These are phyloP conservation scores for Plasmodium relictum DNA, from an alignment of 169 alveolate species.

Conservation along the genomic window DNA sequence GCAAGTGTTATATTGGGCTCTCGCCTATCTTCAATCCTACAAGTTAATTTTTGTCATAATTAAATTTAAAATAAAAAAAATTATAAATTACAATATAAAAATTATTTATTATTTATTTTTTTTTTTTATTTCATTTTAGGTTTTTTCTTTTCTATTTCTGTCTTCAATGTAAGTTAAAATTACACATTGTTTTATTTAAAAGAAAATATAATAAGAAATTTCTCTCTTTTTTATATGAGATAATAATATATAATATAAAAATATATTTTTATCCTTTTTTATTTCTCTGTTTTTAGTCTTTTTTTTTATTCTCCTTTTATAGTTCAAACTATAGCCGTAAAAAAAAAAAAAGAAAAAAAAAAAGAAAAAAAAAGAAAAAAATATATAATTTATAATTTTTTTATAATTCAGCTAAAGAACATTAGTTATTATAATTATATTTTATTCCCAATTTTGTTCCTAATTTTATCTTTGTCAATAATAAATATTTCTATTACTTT, in stretches of 20 bases:
- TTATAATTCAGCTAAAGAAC: slow-evolving; percentile 46
- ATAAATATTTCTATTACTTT: slow-evolving; percentile 43
- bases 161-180: slow-evolving; percentile 54
- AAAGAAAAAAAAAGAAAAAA: background rate
- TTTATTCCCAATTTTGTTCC: slow-evolving; percentile 51
- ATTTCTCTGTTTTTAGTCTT: slow-evolving; percentile 23
- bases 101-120: background rate
- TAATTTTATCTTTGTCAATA: slow-evolving; percentile 61
- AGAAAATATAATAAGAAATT: background rate
- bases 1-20: slow-evolving; percentile 76
- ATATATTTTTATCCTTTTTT: background rate
- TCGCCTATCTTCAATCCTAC: slow-evolving; percentile 51
- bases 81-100: background rate
- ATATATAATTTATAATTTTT: background rate
- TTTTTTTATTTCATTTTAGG: slow-evolving; percentile 27
- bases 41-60: slow-evolving; percentile 16
- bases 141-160: slow-evolving; percentile 59
- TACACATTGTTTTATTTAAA: slow-evolving; percentile 9
- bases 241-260: no score
- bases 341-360: slow-evolving; percentile 9
- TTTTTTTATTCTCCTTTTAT: slow-evolving; percentile 67
- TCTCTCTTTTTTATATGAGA: no score
- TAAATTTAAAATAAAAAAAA: background rate
- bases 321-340: slow-evolving; percentile 63
- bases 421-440: slow-evolving; percentile 61